Evolutionary conservation across 164 flowering plant species (phyloP).

Genomic region (Stephania yunnanensis): DNA sequence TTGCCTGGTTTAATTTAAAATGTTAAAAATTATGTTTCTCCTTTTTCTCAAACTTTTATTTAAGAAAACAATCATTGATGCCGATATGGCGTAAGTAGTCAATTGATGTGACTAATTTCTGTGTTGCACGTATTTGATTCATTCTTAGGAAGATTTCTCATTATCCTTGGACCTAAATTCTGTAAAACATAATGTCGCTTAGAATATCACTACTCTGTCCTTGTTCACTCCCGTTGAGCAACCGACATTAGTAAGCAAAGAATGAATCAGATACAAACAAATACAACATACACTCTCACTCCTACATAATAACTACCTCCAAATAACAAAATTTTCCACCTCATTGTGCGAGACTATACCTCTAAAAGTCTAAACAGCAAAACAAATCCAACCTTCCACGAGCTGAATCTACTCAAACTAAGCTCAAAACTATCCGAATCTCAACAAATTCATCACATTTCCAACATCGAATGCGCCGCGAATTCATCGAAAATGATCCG

Average conservation of each 20-base stretch:
- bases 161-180: too few relatives aligned
- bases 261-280: neutral
- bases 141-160: too few relatives aligned
- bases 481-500: neutral
- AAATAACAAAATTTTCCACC: neutral
- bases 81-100: too few relatives aligned
- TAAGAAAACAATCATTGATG: too few relatives aligned
- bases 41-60: too few relatives aligned
- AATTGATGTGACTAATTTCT: too few relatives aligned
- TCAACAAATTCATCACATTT: too few relatives aligned
- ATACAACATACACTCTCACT: neutral
- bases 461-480: neutral
- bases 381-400: neutral
- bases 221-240: neutral
- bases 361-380: neutral
- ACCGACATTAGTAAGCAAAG: neutral
- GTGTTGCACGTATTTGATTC: too few relatives aligned
- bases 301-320: neutral
- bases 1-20: too few relatives aligned
- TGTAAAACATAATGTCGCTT: too few relatives aligned
- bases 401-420: neutral
- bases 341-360: neutral
- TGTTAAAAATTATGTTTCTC: too few relatives aligned
- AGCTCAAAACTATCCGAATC: neutral
- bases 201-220: too few relatives aligned